Base-by-base conservation (phyloP, 179 eudicot genomes). In the Beta lomatogona region DNA sequence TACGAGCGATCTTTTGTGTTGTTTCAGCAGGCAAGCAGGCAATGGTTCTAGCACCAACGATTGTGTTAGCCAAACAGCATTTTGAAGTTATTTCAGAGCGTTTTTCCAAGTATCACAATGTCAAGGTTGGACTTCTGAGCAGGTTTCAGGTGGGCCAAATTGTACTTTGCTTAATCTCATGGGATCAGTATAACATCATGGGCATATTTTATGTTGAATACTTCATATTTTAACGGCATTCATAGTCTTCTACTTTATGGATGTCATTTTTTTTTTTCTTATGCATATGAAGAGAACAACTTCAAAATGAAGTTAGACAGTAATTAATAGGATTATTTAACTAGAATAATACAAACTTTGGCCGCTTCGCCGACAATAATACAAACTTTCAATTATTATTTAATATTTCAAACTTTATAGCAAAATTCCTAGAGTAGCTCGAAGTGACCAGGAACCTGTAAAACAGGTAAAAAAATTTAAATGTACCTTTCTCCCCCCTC, bases 21-120 rank as follows among this genome's bases (percentile, higher is more conserved):
- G 91, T 95, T 86, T 91, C 95, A 78, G 88, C 94, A 73, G 97
- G 99, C 78, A 95, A 93, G 85, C 99, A 95, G 82, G 97, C 97
- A 72, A 95, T 95, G 99, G 88, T 95, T 79, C 88, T 95, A 57
- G 99, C 99, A 79, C 99, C 99, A 55, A 95, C 99, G 65, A 95
- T 95, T 80, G 99, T 95, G 76, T 83, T 95, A 78, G 99, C 99
- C 79, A 92, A 92, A 83, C 99, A 95, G 82, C 99, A 95, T 86
- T 95, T 85, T 89, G 91, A 89, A 68, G 99, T 95, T 73, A 85
- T 92, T 79, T 89, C 92, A 46, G 92, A 90, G 84, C 87, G 99
- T 31, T 95, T 95, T 84, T 89, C 97, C 25, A 89, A 75, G 81
- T 89, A 92, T 82, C 78, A 84, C 22, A 72, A 87, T 77, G 84